Evolutionary conservation across 2,329 filamentous ascomycete genomes (phyloP), one percentile per base, ranked within the genome.

Genomic region (Diaporthe citriasiana): DNA sequence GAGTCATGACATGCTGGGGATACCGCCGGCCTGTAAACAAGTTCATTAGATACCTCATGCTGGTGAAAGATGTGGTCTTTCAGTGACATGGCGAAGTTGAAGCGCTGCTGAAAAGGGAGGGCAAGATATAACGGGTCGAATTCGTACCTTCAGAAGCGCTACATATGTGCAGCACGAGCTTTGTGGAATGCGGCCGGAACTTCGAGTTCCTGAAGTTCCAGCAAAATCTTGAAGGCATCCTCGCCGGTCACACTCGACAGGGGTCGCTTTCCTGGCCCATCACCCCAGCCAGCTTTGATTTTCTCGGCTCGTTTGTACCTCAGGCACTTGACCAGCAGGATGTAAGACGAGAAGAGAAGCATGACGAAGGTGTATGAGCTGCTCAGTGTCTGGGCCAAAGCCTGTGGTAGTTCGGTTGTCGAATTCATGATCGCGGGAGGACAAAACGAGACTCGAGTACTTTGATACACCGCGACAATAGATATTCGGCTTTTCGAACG

Each of bases 131-230:
- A 8, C 22, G 19, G 42, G 19, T 47, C 4, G 19, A n/a, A 2
- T 3, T 19, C 25, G 10, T 30, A 47, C 59, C 59, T 63, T 63
- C 17, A 63, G 59, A 30, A 63, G 38, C 19, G 59, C 59, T 4
- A 63, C 40, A n/a, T n/a, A n/a, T n/a, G n/a, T n/a, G n/a, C n/a
- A 30, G 40, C 40, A 45, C 59, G 59, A 63, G 59, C 38, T 40
- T 63, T 63, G 25, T 30, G 38, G 15, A 63, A 63, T 7, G 59
- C 40, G n/a, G 25, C 25, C 19, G 59, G 59, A 12, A 63, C 45
- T 30, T 45, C 59, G 8, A 63, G 25, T 30, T 45, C 38, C 40
- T 63, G 59, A 8, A 63, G 40, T 27, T 63, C 38, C 40, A 45
- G 19, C 8, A 63, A 30, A 45, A 63, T 63, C 19, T 63, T 45